These are phyloP conservation scores for Trichoderma gamsii DNA, from an alignment of 495 filamentous ascomycete species.

Conservation along the genomic window DNA sequence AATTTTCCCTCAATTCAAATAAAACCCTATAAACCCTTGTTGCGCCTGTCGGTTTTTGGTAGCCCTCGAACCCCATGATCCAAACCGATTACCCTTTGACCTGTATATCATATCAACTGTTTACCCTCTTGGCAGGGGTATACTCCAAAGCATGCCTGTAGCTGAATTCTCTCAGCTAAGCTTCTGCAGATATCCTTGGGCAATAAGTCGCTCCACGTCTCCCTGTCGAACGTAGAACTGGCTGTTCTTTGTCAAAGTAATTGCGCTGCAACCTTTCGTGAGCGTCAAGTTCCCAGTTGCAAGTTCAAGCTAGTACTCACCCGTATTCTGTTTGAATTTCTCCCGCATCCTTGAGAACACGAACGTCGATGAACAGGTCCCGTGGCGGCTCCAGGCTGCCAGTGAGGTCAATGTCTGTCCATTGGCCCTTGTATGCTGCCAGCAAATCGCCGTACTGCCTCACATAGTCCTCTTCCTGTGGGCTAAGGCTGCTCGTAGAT, in stretches of 20 bases:
- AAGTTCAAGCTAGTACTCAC: slow-evolving; percentile 46
- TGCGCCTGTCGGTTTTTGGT: not conserved
- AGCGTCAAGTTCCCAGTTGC: not conserved
- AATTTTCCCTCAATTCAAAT: not conserved
- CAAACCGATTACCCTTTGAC: not conserved
- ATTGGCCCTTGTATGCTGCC: slow-evolving; percentile 94
- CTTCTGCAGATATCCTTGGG: slow-evolving; percentile 94
- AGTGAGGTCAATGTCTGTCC: slow-evolving; percentile 96
- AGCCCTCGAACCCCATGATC: not conserved
- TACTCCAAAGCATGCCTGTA: not conserved
- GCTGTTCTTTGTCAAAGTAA: slow-evolving; percentile 95
- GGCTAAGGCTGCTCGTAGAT: slow-evolving; percentile 72
- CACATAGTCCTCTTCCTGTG: slow-evolving; percentile 96
- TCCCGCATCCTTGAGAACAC: slow-evolving; percentile 93
- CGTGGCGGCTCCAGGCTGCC: slow-evolving; percentile 89
- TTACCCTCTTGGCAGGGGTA: not conserved
- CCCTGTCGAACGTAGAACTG: slow-evolving; percentile 96
- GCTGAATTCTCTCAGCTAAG: slow-evolving; percentile 55
- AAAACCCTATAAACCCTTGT: not conserved
- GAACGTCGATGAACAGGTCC: slow-evolving; percentile 96
- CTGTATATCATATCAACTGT: not conserved
- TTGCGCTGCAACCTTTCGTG: slow-evolving; percentile 52
- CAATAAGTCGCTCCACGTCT: slow-evolving; percentile 91
- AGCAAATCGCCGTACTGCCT: slow-evolving; percentile 86
- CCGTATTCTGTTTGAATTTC: slow-evolving; percentile 99